Base-by-base conservation (phyloP, 2,329 filamentous ascomycete genomes). In the Hypoxylon rubiginosum region DNA sequence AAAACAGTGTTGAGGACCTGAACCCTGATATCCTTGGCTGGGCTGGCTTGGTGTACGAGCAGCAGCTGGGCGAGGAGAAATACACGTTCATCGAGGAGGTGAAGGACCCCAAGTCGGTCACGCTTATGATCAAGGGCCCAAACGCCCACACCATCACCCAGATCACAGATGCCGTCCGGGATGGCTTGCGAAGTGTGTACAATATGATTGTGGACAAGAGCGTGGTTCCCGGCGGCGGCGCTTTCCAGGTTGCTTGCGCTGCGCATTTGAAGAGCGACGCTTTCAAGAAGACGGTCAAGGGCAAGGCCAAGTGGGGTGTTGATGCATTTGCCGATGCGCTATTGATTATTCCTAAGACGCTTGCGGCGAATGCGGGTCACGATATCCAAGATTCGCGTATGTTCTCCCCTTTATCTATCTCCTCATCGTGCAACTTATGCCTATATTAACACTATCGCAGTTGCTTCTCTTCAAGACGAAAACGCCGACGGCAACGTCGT, bases 131-230 rank as follows among this genome's bases (percentile, higher is more conserved):
- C 86, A 99, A 98, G 86, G 96, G 96, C 24, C 96, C 96, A 69
- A 99, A 99, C 82, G 86, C 90, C 76, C 96, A 99, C 84, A 98
- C 95, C 67, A 99, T 99, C 75, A 90, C 92, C 13, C 96, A 99
- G 81, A 94, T 99, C 76, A 97, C 94, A 71, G 96, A 99, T 78
- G 96, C 96, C 2, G 96, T 98, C 48, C 90, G 96, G 58, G 96
- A 99, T 78, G 96, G 96, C 68, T 86, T 99, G 72, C 90, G 96
- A 77, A 97, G 93, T 78, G 96, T 98, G 53, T 98, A 97, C 88
- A 99, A 99, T 85, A 97, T 97, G 86, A 98, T 99, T 79, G 95
- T 98, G n/a, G 96, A 99, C 79, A 90, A 91, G 82, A 95, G 92
- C 72, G 96, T 99, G 19, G 93, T 99, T 26, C 96, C 96, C 1